Evolutionary conservation across 2,329 filamentous ascomycete species (phyloP).

Genomic region (Ophiocordyceps camponoti-rufipedis): DNA sequence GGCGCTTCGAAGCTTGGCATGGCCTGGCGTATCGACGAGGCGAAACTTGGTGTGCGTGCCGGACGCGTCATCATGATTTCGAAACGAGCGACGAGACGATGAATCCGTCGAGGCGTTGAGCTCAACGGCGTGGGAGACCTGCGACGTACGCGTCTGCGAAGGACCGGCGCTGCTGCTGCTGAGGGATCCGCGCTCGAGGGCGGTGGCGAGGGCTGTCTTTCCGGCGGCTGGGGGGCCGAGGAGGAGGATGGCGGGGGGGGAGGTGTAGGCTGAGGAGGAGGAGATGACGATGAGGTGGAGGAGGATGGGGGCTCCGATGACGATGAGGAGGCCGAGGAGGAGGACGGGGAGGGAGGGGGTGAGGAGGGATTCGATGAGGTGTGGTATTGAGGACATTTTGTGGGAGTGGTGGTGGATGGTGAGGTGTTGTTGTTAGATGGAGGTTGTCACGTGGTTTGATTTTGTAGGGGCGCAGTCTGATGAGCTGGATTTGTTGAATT

Average conservation of each 20-base stretch:
- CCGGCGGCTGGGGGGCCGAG: constrained; percentile 67
- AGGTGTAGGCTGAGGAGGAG: constrained; percentile 42
- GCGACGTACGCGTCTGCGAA: constrained; percentile 36
- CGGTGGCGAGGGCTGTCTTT: constrained; percentile 73
- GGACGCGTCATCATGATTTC: constrained; percentile 35
- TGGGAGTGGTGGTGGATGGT: background rate
- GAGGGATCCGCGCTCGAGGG: constrained; percentile 37
- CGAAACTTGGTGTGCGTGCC: constrained; percentile 50
- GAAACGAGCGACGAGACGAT: constrained; percentile 24
- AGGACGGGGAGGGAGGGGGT: constrained; percentile 45
- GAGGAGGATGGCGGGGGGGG: constrained; percentile 60
- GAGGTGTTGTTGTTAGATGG: too few relatives aligned
- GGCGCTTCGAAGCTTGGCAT: constrained; percentile 74
- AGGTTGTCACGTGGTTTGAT: too few relatives aligned
- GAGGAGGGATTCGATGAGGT: constrained; percentile 32
- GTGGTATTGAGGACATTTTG: constrained; percentile 12
- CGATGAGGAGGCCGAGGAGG: constrained; percentile 48
- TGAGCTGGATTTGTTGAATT: too few relatives aligned
- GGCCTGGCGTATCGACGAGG: constrained; percentile 79
- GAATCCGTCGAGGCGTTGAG: constrained; percentile 32
- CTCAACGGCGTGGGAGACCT: constrained; percentile 30
- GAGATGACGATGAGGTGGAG: constrained; percentile 56
- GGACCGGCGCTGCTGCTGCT: constrained; percentile 6
- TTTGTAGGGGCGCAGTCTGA: too few relatives aligned
- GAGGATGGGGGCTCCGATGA: constrained; percentile 55